Conservation (phyloP, 1,284 basidiomycete species). For the Schizopora paradoxa region DNA sequence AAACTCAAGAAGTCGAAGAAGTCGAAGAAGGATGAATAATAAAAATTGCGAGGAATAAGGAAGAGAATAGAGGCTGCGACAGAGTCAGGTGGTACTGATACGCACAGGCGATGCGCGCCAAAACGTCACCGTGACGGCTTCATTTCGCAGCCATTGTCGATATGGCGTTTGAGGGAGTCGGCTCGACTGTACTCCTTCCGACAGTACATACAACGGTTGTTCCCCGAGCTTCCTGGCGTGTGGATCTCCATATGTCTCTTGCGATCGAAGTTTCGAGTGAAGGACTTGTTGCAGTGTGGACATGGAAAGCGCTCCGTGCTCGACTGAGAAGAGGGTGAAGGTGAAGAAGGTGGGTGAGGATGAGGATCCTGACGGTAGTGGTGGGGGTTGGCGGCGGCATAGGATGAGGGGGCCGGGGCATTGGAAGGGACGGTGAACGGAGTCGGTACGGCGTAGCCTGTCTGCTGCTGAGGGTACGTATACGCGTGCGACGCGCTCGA, state of each 20-base stretch:
- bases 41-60: no score
- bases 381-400: neutral
- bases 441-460: constrained; percentile 1
- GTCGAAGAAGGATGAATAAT: no score
- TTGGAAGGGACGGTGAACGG: neutral
- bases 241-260: constrained; percentile 76
- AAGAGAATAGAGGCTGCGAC: no score
- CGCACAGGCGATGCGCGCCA: no score
- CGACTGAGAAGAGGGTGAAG: constrained; percentile 25
- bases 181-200: constrained; percentile 67
- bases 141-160: constrained; percentile 51
- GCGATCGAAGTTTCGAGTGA: constrained; percentile 71
- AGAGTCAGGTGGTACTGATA: no score
- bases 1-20: no score
- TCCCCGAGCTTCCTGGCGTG: constrained; percentile 50
- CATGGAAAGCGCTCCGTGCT: constrained; percentile 58
- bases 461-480: neutral
- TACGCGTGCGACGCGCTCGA: no score
- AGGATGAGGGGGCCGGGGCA: neutral
- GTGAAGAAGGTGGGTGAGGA: constrained; percentile 20
- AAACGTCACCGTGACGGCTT: no score
- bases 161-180: constrained; percentile 51
- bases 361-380: constrained; percentile 23
- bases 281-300: constrained; percentile 66
- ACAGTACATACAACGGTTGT: constrained; percentile 64